Conservation (phyloP, 306 rosid genomes). For the Luffa aegyptiaca region DNA sequence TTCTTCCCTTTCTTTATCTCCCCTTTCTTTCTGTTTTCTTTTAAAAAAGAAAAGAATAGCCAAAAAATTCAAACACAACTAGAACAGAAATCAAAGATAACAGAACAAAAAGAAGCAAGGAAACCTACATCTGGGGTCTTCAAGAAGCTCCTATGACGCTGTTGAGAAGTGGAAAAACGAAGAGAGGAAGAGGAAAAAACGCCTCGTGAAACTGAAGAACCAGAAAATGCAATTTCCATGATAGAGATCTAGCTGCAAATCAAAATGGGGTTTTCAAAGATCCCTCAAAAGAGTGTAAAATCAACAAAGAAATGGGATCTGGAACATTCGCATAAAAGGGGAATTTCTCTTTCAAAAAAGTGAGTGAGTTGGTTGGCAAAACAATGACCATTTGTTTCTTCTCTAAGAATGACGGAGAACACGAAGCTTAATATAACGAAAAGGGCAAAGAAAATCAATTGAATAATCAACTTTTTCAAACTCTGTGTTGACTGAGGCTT, state of each 20-base stretch:
- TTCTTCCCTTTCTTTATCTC: too few species aligned
- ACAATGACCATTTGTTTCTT: conserved; percentile 18
- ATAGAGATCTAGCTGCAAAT: conserved; percentile 7
- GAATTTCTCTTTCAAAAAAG: not conserved
- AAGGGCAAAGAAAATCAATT: not conserved
- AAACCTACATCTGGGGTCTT: conserved; percentile 25
- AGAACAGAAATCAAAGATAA: not conserved
- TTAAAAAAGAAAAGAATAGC: not conserved
- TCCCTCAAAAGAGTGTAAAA: not conserved
- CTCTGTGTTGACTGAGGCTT: not conserved
- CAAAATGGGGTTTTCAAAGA: not conserved
- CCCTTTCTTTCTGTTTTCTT: too few species aligned
- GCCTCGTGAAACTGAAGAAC: conserved; percentile 33
- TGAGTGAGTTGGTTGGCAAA: conserved; percentile 32
- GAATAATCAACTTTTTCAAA: not conserved
- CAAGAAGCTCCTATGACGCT: conserved; percentile 8
- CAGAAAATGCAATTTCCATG: conserved; percentile 41
- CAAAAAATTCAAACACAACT: conserved; percentile 1
- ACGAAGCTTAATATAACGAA: conserved; percentile 25
- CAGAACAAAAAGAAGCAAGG: not conserved
- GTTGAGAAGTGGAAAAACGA: conserved; percentile 7
- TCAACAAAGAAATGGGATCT: conserved; percentile 7
- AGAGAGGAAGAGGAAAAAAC: conserved; percentile 15
- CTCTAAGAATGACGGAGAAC: conserved; percentile 95
- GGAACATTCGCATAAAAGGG: conserved; percentile 10